Base-by-base conservation (phyloP, 1,284 basidiomycete genomes). In the Boletus hoseneyae region DNA sequence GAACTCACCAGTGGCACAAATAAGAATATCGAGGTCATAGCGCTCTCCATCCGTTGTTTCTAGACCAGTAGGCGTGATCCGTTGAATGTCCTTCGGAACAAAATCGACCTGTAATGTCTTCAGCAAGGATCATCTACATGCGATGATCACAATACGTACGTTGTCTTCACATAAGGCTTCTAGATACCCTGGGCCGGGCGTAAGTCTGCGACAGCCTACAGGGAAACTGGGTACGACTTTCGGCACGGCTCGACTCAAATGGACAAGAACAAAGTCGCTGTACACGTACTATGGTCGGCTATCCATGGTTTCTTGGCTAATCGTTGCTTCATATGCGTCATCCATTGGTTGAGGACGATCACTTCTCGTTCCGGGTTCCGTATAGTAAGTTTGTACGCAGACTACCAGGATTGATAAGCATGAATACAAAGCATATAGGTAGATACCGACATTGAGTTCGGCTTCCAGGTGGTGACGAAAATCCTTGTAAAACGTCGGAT, bases 141-240 rank as follows among this genome's bases (percentile, higher is more conserved):
- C 23, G 30, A 30, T 25, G 3, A 6, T 29, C 4, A 25, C 3
- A 34, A 25, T 7, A 57, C 69, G 39, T 48, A 82, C 82, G 58
- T 85, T 84, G 47, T 79, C 76, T 61, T 77, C 71, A 53, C 77
- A 78, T 8, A 85, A 63, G 0, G 84, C 78, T 57, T 84, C 81
- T 21, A 86, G 70, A 60, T 83, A 86, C 3, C 83, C 82, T 29
- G 81, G 81, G 0, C 82, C 83, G 3, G 83, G 82, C 0, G 83
- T 85, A 36, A 84, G 64, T 35, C 83, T 71, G 30, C 80, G 71
- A 61, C 81, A 85, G 9, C 70, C 73, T 12, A 82, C 76, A 4
- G 76, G 69, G 57, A 84, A 85, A 42, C 75, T 73, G 3, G 83
- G 82, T 18, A 83, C 70, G 10, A 83, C 80, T 83, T 36, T 41